Percentiles rank a stretch among this genome's conserved stretches.
Evolutionary conservation across 2,329 filamentous ascomycete species (phyloP).

Genomic region (Teratosphaeriaceae sp.): DNA sequence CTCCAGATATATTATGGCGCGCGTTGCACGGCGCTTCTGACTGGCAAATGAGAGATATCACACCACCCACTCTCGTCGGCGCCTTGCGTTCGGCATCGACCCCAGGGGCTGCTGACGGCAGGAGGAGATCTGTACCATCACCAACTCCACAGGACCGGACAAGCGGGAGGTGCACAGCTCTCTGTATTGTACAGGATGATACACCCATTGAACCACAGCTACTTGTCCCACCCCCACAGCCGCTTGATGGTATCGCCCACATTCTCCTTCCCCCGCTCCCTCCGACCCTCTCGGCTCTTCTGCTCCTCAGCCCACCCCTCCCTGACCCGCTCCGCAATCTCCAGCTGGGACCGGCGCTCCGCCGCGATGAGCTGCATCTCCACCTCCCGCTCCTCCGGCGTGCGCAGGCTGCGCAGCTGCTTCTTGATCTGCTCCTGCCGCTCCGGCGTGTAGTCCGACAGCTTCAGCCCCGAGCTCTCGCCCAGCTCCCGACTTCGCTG

Average conservation of each 20-base stretch:
- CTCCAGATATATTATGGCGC: too few relatives aligned
- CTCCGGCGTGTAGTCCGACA: constrained; percentile 48
- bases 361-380: constrained; percentile 60
- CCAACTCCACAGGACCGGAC: too few relatives aligned
- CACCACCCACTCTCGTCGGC: too few relatives aligned
- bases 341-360: constrained; percentile 54
- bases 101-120: too few relatives aligned
- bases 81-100: too few relatives aligned
- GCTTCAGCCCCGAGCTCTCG: constrained; percentile 41
- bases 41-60: too few relatives aligned
- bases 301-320: constrained; percentile 52
- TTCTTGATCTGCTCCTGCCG: constrained; percentile 52
- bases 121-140: too few relatives aligned
- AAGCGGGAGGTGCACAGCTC: not conserved
- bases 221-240: constrained; percentile 25
- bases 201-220: not conserved
- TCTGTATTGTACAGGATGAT: too few relatives aligned
- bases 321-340: constrained; percentile 52
- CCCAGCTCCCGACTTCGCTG: constrained; percentile 19
- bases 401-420: constrained; percentile 22
- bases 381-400: constrained; percentile 48
- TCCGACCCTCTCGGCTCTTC: constrained; percentile 48
- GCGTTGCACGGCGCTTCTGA: too few relatives aligned
- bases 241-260: constrained; percentile 35
- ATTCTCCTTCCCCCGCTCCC: constrained; percentile 47